Conservation (phyloP, 176 grass and related monocot species). For the Oryza australiensis region DNA sequence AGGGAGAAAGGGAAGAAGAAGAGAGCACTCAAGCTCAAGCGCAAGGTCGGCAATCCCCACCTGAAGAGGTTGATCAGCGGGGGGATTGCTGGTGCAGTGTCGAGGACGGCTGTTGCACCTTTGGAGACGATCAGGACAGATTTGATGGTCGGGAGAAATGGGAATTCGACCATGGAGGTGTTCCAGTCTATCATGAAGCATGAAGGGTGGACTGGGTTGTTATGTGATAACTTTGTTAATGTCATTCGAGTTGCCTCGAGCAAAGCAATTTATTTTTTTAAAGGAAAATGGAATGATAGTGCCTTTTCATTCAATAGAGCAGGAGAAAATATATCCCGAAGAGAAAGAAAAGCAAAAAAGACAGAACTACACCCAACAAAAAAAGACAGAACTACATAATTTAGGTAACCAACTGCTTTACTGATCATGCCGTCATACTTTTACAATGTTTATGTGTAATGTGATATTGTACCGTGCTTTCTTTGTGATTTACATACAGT, state of each 20-base stretch:
- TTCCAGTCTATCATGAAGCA: constrained; percentile 72
- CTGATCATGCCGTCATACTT: neutral
- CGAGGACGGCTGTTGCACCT: constrained; percentile 69
- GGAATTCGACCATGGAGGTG: constrained; percentile 61
- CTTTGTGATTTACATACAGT: neutral
- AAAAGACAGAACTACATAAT: no score
- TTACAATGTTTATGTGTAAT: neutral
- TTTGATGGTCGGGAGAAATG: constrained; percentile 92
- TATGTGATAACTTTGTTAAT: constrained; percentile 90
- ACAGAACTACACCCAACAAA: no score
- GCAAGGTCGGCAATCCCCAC: constrained; percentile 66
- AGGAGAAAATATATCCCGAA: no score
- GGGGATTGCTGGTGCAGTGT: constrained; percentile 66
- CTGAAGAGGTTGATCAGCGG: constrained; percentile 77
- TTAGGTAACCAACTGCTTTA: constrained; percentile 56
- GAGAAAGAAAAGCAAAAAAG: no score
- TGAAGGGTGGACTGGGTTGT: constrained; percentile 83
- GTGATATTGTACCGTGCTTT: neutral
- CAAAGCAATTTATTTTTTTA: no score
- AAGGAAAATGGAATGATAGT: no score
- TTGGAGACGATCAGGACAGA: constrained; percentile 89
- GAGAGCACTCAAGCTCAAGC: constrained; percentile 39
- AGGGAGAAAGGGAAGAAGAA: constrained; percentile 48
- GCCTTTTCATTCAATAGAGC: no score
- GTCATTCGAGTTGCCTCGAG: constrained; percentile 84